Percentiles rank a stretch among this genome's conserved stretches.
These are phyloP conservation scores for Beauveria rudraprayagi DNA, from an alignment of 2,329 filamentous ascomycete species.

Conservation along the genomic window DNA sequence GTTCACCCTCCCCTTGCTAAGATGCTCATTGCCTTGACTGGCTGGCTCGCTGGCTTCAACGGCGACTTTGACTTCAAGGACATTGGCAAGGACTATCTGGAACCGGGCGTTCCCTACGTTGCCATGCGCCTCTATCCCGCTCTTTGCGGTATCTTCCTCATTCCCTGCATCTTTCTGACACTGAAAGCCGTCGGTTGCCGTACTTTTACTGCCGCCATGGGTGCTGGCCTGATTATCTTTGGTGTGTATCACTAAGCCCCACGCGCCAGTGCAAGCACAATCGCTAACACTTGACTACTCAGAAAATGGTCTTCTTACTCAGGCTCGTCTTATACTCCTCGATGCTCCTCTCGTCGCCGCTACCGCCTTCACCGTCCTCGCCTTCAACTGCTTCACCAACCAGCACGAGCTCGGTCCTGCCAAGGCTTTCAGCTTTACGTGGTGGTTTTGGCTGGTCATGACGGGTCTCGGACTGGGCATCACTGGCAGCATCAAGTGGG, in stretches of 20 bases:
- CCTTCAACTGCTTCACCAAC: conserved; percentile 90
- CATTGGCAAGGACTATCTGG: conserved; percentile 96
- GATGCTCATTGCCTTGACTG: conserved; percentile 88
- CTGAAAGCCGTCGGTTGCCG: conserved; percentile 86
- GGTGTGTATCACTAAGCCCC: conserved; percentile 46
- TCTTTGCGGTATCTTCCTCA: conserved; percentile 76
- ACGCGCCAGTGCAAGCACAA: neutral
- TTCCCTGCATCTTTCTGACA: conserved; percentile 90
- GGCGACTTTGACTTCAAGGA: conserved; percentile 98
- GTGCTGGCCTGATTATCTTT: conserved; percentile 82
- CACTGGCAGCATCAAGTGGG: conserved; percentile 96
- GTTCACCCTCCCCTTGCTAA: conserved; percentile 98
- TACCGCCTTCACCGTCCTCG: conserved; percentile 82
- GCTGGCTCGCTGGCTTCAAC: conserved; percentile 90
- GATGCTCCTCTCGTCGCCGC: conserved; percentile 92
- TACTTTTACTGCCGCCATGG: conserved; percentile 75
- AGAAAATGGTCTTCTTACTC: conserved; percentile 95
- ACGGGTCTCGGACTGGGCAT: conserved; percentile 83
- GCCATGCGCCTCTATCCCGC: conserved; percentile 94
- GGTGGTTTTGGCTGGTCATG: conserved; percentile 96
- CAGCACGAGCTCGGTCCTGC: conserved; percentile 88
- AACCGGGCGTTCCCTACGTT: conserved; percentile 91
- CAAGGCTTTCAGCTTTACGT: conserved; percentile 78
- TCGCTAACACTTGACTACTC: conserved; percentile 21
- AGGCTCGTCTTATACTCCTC: conserved; percentile 90